phyloP scores from a whole-genome alignment of 2,329 filamentous ascomycete genomes.

The Sarocladium oryzae region DNA sequence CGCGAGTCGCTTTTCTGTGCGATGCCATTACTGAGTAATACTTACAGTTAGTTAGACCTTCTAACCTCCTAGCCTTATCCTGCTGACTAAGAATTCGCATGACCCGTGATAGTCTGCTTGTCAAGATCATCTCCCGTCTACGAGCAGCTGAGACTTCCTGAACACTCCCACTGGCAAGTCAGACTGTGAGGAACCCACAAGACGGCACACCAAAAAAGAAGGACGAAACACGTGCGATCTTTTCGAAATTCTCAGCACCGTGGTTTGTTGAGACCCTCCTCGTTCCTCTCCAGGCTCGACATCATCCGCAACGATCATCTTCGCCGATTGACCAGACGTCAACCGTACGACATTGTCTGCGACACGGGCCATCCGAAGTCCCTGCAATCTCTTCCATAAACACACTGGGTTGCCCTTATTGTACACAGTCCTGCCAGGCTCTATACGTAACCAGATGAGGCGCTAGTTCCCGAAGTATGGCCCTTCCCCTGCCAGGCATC shows the following conservation, averaged over 20 bases:
- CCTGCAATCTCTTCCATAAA: background rate
- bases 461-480: background rate
- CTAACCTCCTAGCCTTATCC: too few relatives aligned
- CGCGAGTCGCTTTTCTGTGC: too few relatives aligned
- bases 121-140: background rate
- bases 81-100: slow-evolving; percentile 4
- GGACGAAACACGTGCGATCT: too few relatives aligned
- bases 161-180: too few relatives aligned
- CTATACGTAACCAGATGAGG: background rate
- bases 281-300: background rate
- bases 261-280: background rate
- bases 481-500: background rate
- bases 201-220: too few relatives aligned
- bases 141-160: background rate
- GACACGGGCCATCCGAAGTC: background rate
- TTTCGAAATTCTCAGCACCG: background rate
- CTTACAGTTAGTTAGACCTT: too few relatives aligned
- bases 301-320: background rate
- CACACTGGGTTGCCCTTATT: background rate
- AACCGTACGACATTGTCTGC: too few relatives aligned
- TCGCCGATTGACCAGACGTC: background rate
- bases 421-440: background rate
- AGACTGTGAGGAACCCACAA: too few relatives aligned
- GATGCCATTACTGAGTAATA: too few relatives aligned
- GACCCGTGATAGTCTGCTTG: background rate